phyloP scores from a whole-genome alignment of 2,329 filamentous ascomycete species.

The Dothideomycetidae sp. region DNA sequence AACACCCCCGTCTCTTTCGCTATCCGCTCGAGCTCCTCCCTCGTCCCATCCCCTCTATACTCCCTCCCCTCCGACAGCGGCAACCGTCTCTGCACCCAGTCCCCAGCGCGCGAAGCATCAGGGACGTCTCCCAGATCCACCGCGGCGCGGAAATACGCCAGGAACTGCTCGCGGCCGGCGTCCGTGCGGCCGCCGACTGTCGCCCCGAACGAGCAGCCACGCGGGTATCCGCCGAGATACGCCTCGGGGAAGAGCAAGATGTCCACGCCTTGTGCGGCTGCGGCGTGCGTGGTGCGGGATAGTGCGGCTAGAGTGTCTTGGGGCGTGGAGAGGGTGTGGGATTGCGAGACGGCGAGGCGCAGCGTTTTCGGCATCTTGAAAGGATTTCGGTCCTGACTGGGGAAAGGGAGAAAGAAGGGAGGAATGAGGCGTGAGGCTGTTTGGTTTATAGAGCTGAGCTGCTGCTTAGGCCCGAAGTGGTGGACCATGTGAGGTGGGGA shows the following conservation, averaged over 20 bases:
- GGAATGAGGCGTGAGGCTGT: no score
- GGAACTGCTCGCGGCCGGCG: conserved; percentile 65
- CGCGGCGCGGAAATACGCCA: conserved; percentile 62
- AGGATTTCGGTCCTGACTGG: no score
- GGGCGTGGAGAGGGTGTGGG: conserved; percentile 33
- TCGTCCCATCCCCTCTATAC: conserved; percentile 55
- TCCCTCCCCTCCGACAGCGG: conserved; percentile 34
- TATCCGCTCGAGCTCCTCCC: conserved; percentile 65
- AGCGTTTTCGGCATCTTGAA: conserved; percentile 31
- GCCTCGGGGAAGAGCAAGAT: conserved; percentile 84
- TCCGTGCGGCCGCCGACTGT: conserved; percentile 54
- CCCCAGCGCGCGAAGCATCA: conserved; percentile 49
- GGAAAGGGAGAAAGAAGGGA: no score
- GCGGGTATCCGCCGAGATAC: conserved; percentile 81
- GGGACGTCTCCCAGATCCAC: conserved; percentile 75
- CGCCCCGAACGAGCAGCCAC: conserved; percentile 63
- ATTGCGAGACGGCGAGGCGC: conserved; percentile 36
- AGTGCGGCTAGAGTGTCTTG: conserved; percentile 51
- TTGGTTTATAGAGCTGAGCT: no score
- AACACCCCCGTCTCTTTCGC: conserved; percentile 69
- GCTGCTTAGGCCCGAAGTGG: no score
- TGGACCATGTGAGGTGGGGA: no score
- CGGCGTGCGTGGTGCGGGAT: conserved; percentile 45
- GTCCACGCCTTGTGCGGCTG: conserved; percentile 46
- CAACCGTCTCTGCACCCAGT: conserved; percentile 54